These are phyloP conservation scores for Russula ochroleuca DNA, from an alignment of 768 basidiomycete species.

Conservation along the genomic window DNA sequence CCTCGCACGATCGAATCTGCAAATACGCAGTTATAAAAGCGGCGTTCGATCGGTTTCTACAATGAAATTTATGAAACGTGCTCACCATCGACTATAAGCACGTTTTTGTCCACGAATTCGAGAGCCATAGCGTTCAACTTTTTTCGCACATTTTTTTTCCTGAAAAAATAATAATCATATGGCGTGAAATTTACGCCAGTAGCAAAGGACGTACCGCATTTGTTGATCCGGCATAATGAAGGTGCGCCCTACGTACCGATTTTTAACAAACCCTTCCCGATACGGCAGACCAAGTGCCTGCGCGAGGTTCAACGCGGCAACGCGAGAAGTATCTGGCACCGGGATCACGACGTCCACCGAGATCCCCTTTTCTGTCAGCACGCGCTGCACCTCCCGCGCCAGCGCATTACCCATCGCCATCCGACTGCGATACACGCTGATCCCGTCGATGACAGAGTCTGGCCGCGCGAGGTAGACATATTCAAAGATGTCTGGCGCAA, in stretches of 20 bases:
- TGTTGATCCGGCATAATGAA: constrained; percentile 99
- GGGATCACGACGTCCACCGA: constrained; percentile 96
- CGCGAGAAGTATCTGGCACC: constrained; percentile 94
- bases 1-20: constrained; percentile 94
- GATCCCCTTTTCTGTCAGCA: constrained; percentile 63
- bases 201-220: constrained; percentile 55
- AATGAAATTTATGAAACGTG: constrained; percentile 32
- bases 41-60: neutral
- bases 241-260: constrained; percentile 95
- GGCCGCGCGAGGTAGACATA: constrained; percentile 98
- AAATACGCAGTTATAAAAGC: neutral
- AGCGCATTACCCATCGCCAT: constrained; percentile 99
- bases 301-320: constrained; percentile 92
- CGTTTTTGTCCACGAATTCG: constrained; percentile 88
- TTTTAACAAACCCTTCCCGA: constrained; percentile 98
- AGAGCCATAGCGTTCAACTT: constrained; percentile 99
- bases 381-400: constrained; percentile 76
- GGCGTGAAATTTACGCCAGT: neutral
- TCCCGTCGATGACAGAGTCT: constrained; percentile 94
- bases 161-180: constrained; percentile 31
- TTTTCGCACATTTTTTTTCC: constrained; percentile 88
- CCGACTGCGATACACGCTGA: constrained; percentile 94
- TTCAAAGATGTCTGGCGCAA: constrained; percentile 98
- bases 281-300: constrained; percentile 88
- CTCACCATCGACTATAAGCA: constrained; percentile 92